Evolutionary conservation across 495 filamentous ascomycete genomes (phyloP).

Genomic region (Penicillium odoratum): DNA sequence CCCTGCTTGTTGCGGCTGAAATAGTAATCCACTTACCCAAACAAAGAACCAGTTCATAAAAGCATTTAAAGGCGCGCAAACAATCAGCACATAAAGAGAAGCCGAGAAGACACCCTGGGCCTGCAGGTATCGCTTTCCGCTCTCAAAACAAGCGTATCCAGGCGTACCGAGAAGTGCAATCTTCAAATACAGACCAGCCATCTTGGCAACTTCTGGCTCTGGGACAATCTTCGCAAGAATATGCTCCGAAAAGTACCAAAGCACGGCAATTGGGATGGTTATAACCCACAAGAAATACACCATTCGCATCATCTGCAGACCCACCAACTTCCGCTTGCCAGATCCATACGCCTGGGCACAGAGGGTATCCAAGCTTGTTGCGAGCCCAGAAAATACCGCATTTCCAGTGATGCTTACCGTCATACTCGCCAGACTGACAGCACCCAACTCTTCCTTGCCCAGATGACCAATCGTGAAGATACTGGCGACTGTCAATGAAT

Average conservation of each 20-base stretch:
- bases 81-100: constrained; percentile 62
- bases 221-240: constrained; percentile 65
- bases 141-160: constrained; percentile 71
- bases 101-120: constrained; percentile 73
- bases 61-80: constrained; percentile 71
- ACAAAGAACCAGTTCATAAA: constrained; percentile 76
- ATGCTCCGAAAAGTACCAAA: constrained; percentile 63
- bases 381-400: constrained; percentile 69
- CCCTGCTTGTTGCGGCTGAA: neutral
- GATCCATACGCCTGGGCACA: constrained; percentile 78
- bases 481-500: constrained; percentile 68
- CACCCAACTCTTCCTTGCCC: constrained; percentile 62
- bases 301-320: constrained; percentile 73
- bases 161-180: constrained; percentile 66
- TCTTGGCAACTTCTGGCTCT: constrained; percentile 58
- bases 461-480: constrained; percentile 69
- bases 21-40: constrained; percentile 49
- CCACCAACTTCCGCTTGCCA: constrained; percentile 66
- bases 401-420: constrained; percentile 73
- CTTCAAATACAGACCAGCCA: constrained; percentile 69
- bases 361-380: constrained; percentile 72
- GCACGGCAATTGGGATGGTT: constrained; percentile 62
- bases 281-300: constrained; percentile 60
- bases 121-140: constrained; percentile 71
- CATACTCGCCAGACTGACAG: constrained; percentile 66